phyloP scores from a whole-genome alignment of 208 protist genomes.

The Lotmaria passim region DNA sequence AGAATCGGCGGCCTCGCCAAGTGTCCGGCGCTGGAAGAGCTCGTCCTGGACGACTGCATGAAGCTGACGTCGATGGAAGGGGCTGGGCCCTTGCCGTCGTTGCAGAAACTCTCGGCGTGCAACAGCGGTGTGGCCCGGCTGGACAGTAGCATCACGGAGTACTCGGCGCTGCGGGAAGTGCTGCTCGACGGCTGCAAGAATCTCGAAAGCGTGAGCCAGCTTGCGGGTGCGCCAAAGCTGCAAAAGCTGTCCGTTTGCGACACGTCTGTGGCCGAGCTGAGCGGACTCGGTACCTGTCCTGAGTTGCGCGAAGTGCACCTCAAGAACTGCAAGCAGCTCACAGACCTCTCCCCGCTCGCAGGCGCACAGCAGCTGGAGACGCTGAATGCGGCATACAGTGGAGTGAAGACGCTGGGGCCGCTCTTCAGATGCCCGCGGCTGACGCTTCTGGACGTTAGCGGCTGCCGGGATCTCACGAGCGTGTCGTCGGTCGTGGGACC shows the following conservation, averaged over 20 bases:
- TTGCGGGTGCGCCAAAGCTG: conserved; percentile 13
- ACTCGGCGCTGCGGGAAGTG: conserved; percentile 3
- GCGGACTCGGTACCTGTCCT: background rate
- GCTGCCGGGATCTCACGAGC: background rate
- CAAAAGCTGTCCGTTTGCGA: background rate
- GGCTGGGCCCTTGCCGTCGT: background rate
- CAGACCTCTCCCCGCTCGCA: background rate
- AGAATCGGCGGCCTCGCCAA: background rate
- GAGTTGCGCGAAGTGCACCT: conserved; percentile 10
- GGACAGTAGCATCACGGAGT: conserved; percentile 1
- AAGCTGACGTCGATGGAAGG: conserved; percentile 8
- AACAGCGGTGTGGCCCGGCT: background rate
- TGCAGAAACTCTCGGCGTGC: conserved; percentile 8
- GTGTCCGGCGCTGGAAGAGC: conserved; percentile 10
- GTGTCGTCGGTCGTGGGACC: background rate
- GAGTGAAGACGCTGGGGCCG: conserved; percentile 1
- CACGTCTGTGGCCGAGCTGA: background rate
- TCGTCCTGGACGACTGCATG: background rate
- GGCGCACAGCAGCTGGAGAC: conserved; percentile 3
- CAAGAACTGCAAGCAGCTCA: conserved; percentile 8
- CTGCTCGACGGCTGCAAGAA: conserved; percentile 1
- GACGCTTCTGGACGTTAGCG: conserved; percentile 5
- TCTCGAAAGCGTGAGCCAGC: conserved; percentile 1
- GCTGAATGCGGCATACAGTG: conserved; percentile 4
- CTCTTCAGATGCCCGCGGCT: conserved; percentile 12